Base-by-base conservation (phyloP, 1,284 basidiomycete genomes). In the Cutaneotrichosporon sp. region DNA sequence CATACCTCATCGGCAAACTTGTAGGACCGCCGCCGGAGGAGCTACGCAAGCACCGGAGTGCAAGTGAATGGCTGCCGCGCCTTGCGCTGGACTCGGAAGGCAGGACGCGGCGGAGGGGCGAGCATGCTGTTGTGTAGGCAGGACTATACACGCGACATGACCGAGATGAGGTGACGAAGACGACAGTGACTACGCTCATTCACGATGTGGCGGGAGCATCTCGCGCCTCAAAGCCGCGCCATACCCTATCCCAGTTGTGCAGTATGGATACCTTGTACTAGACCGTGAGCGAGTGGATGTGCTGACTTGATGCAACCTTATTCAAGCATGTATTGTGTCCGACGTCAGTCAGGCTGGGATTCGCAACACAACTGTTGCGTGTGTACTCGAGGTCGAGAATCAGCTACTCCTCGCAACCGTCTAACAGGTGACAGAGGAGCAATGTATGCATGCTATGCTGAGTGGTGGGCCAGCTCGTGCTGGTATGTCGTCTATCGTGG, bases 1-100 rank as follows among this genome's bases (percentile, higher is more conserved):
- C 71, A 11, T 67, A 70, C 51, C 50, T 73, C 55, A 71, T 73
- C 46, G 63, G 65, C 44, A 71, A 71, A 57, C 52, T 73, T 52
- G 65, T 73, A 8, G 71, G 71, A 10, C 54, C 66, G 4, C 71
- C 71, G 22, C 71, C 71, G 4, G 67, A 68, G 32, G 56, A 61
- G 35, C 48, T 71, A 16, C 57, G 64, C 26, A 33, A 32, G 20
- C 57, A 53, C 31, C 27, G 35, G n/a, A 47, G 46, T 14, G 57
- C 53, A 17, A 17, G 26, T 31, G 57, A 59, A 35, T 59, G 53
- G 53, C 39, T 59, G 1, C 57, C 57, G 2, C 47, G 50, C 17
- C 34, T 48, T 4, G 20, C 12, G 10, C 24, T 56, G 49, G 45
- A 22, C 39, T n/a, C n/a, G n/a, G n/a, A n/a, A n/a, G n/a, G n/a